Evolutionary conservation across 2,329 filamentous ascomycete genomes (phyloP), one percentile per base, ranked within the genome.

Genomic region (Bipolaris oryzae): DNA sequence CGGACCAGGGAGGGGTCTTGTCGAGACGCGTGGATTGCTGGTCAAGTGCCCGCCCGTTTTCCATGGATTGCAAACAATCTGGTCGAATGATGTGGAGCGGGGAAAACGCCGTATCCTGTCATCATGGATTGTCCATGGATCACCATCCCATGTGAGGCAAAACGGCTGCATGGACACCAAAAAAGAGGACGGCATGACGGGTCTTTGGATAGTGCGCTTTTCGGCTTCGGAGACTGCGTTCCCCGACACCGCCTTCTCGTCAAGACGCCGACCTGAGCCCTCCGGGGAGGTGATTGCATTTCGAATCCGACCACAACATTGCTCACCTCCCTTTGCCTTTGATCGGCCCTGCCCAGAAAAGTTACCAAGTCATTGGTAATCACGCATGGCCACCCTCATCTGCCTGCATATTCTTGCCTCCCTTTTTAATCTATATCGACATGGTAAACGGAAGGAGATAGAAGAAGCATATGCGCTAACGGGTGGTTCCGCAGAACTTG

Each of bases 401-500:
- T 31, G 28, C 28, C 28, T 31, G 10, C 28, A 31, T 31, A 9
- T 13, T 10, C 13, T 10, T 31, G 10, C 7, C 28, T 31, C 7
- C 10, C 4, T 31, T 31, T 18, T 28, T 2, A 28, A 44, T 43
- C 28, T 31, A 31, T 31, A 31, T 31, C 28, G 28, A 31, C 10
- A 31, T 31, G 28, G 11, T 21, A 42, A n/a, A 23, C 2, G 15
- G 23, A 28, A 16, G 21, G 16, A 18, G 15, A 31, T 28, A n/a
- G 28, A 44, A 31, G 42, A 44, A 6, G 21, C 34, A 31, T 50
- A 35, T 13, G 18, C 31, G 47, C 58, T 60, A 60, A 60, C 47
- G 54, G 50, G 28, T 57, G 23, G 34, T 48, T 58, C 54, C 52
- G 42, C 48, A 63, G 61, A 58, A 50, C 43, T 46, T 98, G 59